Conservation (phyloP, 805 yeast genomes). For the Wickerhamia fluorescens region DNA sequence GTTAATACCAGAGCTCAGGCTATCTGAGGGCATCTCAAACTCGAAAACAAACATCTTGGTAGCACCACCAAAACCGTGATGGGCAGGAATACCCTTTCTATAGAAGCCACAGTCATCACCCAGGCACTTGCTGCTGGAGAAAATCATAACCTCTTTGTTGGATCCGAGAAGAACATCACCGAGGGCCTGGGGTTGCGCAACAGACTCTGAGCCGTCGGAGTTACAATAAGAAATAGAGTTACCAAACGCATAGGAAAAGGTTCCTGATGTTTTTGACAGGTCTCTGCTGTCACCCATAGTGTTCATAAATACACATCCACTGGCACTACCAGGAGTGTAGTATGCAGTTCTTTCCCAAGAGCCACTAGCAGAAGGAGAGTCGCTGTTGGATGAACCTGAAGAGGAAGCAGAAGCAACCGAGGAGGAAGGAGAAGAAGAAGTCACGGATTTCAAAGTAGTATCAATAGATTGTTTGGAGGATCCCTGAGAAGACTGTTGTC, state of each 20-base stretch:
- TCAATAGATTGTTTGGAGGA: conserved; percentile 13
- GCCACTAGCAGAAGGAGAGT: conserved; percentile 29
- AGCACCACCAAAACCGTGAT: conserved; percentile 87
- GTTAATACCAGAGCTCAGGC: conserved; percentile 44
- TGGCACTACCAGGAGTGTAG: conserved; percentile 58
- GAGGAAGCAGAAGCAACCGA: conserved; percentile 13
- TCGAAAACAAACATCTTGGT: conserved; percentile 86
- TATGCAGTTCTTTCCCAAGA: conserved; percentile 73
- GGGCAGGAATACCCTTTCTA: conserved; percentile 61
- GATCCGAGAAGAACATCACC: conserved; percentile 63
- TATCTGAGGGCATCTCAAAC: conserved; percentile 83
- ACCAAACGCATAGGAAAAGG: conserved; percentile 82
- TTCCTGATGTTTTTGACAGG: conserved; percentile 94
- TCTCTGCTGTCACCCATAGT: conserved; percentile 79
- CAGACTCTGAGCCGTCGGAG: conserved; percentile 68
- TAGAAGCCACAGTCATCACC: conserved; percentile 11
- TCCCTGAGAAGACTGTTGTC: conserved; percentile 17
- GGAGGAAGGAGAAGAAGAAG: conserved; percentile 10
- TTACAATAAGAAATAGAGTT: conserved; percentile 84
- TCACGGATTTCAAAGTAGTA: conserved; percentile 10
- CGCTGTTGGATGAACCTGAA: conserved; percentile 2
- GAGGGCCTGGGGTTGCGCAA: conserved; percentile 62
- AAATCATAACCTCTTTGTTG: conserved; percentile 73
- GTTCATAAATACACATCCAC: conserved; percentile 78
- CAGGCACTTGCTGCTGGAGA: conserved; percentile 53